Conservation (phyloP, 1,139 yeast species). For the Pichia sp. region DNA sequence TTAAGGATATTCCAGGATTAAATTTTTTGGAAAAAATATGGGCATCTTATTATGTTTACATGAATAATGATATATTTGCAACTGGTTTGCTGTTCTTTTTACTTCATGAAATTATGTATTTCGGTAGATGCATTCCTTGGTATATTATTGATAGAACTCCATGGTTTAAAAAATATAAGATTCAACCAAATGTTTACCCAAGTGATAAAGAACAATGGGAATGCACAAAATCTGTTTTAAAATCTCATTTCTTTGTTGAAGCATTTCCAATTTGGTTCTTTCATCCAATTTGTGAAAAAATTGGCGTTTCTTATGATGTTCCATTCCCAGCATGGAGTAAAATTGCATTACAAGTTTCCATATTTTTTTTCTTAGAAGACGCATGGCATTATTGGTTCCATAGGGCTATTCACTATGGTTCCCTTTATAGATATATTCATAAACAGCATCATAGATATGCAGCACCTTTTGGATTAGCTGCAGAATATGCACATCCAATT, state of each 20-base stretch:
- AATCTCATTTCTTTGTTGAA: conserved; percentile 84
- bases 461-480: conserved; percentile 94
- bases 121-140: conserved; percentile 85
- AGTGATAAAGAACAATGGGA: conserved; percentile 81
- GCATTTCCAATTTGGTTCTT: conserved; percentile 95
- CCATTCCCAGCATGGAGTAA: conserved; percentile 70
- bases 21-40: conserved; percentile 55
- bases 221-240: conserved; percentile 76
- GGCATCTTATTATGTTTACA: conserved; percentile 73
- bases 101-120: conserved; percentile 75
- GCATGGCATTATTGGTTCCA: conserved; percentile 97
- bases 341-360: conserved; percentile 56
- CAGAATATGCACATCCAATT: conserved; percentile 94
- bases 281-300: conserved; percentile 77
- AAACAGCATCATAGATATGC: conserved; percentile 96
- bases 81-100: conserved; percentile 73
- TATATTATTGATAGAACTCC: conserved; percentile 69
- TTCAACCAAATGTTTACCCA: conserved; percentile 77
- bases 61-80: conserved; percentile 72
- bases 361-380: conserved; percentile 83
- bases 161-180: conserved; percentile 68
- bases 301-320: conserved; percentile 70
- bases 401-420: conserved; percentile 78
- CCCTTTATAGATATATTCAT: conserved; percentile 84
- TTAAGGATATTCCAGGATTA: conserved; percentile 28